Base-by-base conservation (phyloP, 768 basidiomycete genomes). In the Auricularia auricula-judae region DNA sequence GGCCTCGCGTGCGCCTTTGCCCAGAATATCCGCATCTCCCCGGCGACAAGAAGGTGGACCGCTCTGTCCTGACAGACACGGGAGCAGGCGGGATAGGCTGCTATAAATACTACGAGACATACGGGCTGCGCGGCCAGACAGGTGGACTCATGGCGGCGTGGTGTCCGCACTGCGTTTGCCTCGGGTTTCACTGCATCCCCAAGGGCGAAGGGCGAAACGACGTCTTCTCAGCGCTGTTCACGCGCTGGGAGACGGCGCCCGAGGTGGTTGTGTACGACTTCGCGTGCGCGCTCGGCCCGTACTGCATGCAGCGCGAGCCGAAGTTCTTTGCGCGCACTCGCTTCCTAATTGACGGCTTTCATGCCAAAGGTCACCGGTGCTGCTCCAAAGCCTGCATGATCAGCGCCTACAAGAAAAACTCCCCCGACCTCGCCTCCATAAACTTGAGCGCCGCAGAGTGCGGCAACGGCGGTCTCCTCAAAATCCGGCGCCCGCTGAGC, bases 171-270 rank as follows among this genome's bases (percentile, higher is more conserved):
- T 54, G 18, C n/a, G 51, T 54, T 7, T 54, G 51, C 29, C 51
- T 54, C 51, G 51, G 51, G 18, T 54, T 54, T 18, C 51, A 54
- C 51, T 54, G 51, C 63, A 79, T 77, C 29, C 77, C 75, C 0
- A 56, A 66, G 10, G 72, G 69, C 1, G 77, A 78, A 66, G 76
- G 77, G 3, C 53, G 74, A 1, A 77, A 79, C 64, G 74, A 78
- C 67, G 75, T 77, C 0, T 79, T 79, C 64, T 76, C 74, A 2
- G 76, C 78, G 0, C 67, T 78, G 1, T 67, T 76, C 14, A 78
- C 76, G 1, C 67, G 67, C 1, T 77, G 73, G 72, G 53, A 66
- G 11, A 70, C 39, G 21, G 71, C 75, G 0, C 76, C 74, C 7
- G 65, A 70, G 29, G 58, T 66, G 4, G 64, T 77, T 3, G 65